Percentiles rank a stretch among this genome's conserved stretches.
Evolutionary conservation across 768 basidiomycete species (phyloP).

Genomic region (Russula abietina): DNA sequence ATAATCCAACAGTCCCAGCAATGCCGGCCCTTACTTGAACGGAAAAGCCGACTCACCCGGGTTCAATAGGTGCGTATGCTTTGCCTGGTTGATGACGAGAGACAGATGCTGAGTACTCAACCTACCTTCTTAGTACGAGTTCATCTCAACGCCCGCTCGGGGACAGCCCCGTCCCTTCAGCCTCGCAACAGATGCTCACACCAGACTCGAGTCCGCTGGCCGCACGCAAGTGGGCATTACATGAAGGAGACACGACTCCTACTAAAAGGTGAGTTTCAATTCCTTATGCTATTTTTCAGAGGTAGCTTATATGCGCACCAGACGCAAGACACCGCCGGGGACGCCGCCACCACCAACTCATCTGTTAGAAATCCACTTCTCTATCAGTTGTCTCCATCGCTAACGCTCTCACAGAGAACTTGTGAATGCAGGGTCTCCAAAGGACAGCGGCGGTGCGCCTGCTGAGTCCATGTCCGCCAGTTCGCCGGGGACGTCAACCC

Average conservation of each 20-base stretch:
- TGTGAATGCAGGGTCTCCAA: slow-evolving; percentile 9
- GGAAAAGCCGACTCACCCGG: slow-evolving; percentile 14
- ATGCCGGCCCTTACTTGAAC: slow-evolving; percentile 20
- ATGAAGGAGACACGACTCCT: slow-evolving; percentile 19
- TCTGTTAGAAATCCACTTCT: not conserved
- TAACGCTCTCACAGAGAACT: not conserved
- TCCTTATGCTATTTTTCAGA: not conserved
- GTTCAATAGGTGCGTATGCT: slow-evolving; percentile 5
- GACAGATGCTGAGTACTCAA: not conserved
- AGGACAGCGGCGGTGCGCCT: slow-evolving; percentile 14
- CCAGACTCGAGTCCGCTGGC: slow-evolving; percentile 22
- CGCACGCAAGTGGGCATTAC: slow-evolving; percentile 18
- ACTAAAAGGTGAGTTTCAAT: slow-evolving; percentile 14
- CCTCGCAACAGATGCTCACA: slow-evolving; percentile 19
- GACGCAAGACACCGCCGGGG: slow-evolving; percentile 15
- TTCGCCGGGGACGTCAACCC: slow-evolving; percentile 26
- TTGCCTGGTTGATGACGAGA: not conserved
- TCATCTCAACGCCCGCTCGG: slow-evolving; percentile 6
- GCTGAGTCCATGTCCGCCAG: slow-evolving; percentile 24
- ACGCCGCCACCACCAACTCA: slow-evolving; percentile 8
- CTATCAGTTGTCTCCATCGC: not conserved
- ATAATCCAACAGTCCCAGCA: slow-evolving; percentile 12
- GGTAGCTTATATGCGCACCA: slow-evolving; percentile 9
- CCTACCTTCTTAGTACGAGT: not conserved
- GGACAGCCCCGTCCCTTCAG: slow-evolving; percentile 2